These are phyloP conservation scores for Petasospora rhodanensis DNA, from an alignment of 1,139 yeast genomes.

Conservation along the genomic window DNA sequence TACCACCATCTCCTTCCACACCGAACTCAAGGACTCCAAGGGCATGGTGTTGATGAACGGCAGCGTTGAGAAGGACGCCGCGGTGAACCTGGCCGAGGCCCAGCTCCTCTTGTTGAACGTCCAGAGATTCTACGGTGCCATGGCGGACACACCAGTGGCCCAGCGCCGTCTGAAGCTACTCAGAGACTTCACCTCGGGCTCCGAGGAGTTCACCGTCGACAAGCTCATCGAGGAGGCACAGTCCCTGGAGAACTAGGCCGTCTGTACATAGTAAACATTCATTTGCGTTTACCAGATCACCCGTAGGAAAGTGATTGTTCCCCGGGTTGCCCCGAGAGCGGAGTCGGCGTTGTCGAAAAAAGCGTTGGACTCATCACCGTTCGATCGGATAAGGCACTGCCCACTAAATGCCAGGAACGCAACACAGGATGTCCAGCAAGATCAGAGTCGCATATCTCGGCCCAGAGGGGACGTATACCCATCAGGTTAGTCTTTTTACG, in stretches of 20 bases:
- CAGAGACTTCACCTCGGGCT: slow-evolving; percentile 65
- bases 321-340: too few species aligned
- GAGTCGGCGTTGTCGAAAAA: too few species aligned
- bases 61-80: slow-evolving; percentile 65
- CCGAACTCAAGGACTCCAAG: slow-evolving; percentile 62
- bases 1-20: slow-evolving; percentile 84
- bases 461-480: slow-evolving; percentile 88
- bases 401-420: too few species aligned
- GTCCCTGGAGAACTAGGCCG: slow-evolving; percentile 56
- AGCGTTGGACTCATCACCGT: too few species aligned
- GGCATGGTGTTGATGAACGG: slow-evolving; percentile 85
- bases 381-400: too few species aligned
- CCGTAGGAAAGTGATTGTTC: too few species aligned
- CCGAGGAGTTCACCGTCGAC: slow-evolving; percentile 59
- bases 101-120: slow-evolving; percentile 73
- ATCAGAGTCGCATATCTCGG: slow-evolving; percentile 68
- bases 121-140: slow-evolving; percentile 85
- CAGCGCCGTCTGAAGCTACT: slow-evolving; percentile 53
- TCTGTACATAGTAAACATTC: too few species aligned
- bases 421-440: too few species aligned
- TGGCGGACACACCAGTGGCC: slow-evolving; percentile 39
- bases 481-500: slow-evolving; percentile 54
- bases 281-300: too few species aligned
- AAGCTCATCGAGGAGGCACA: slow-evolving; percentile 67
- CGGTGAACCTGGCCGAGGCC: slow-evolving; percentile 60